Evolutionary conservation across 805 yeast genomes (phyloP).

Genomic region (Candida cerambycidarum): DNA sequence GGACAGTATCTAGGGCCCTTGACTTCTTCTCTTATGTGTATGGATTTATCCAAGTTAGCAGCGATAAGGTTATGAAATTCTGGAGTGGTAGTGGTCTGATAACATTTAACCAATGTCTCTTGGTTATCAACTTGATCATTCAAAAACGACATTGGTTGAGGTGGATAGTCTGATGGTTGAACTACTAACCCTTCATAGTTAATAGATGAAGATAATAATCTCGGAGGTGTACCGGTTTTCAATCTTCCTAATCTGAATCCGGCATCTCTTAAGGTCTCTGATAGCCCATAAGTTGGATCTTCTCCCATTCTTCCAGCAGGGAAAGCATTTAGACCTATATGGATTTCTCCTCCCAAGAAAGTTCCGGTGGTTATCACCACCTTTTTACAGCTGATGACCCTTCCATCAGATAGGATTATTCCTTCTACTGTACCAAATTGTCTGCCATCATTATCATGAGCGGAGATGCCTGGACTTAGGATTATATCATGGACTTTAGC

Average conservation of each 20-base stretch:
- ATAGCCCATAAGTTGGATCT: slow-evolving; percentile 84
- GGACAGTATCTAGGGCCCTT: slow-evolving; percentile 98
- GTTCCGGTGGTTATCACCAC: slow-evolving; percentile 96
- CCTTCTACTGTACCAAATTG: slow-evolving; percentile 58
- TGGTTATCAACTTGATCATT: slow-evolving; percentile 64
- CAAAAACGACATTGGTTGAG: slow-evolving; percentile 86
- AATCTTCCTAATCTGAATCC: slow-evolving; percentile 86
- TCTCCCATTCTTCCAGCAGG: slow-evolving; percentile 97
- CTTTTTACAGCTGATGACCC: slow-evolving; percentile 54
- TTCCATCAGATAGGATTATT: slow-evolving; percentile 68
- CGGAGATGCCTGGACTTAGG: slow-evolving; percentile 40
- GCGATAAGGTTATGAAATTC: slow-evolving; percentile 69
- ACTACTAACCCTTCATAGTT: slow-evolving; percentile 60
- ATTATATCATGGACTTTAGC: slow-evolving; percentile 86
- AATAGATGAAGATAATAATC: slow-evolving; percentile 72
- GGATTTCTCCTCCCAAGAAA: slow-evolving; percentile 90
- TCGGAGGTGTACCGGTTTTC: slow-evolving; percentile 97
- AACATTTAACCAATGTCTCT: slow-evolving; percentile 63
- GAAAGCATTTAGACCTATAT: slow-evolving; percentile 73
- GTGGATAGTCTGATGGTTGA: slow-evolving; percentile 81
- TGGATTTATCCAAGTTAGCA: slow-evolving; percentile 72
- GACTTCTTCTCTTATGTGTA: slow-evolving; percentile 90
- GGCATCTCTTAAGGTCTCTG: slow-evolving; percentile 69
- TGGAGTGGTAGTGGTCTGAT: slow-evolving; percentile 75
- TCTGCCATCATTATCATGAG: slow-evolving; percentile 36